These are phyloP conservation scores for Neurospora hispaniola DNA, from an alignment of 495 filamentous ascomycete genomes.

Conservation along the genomic window DNA sequence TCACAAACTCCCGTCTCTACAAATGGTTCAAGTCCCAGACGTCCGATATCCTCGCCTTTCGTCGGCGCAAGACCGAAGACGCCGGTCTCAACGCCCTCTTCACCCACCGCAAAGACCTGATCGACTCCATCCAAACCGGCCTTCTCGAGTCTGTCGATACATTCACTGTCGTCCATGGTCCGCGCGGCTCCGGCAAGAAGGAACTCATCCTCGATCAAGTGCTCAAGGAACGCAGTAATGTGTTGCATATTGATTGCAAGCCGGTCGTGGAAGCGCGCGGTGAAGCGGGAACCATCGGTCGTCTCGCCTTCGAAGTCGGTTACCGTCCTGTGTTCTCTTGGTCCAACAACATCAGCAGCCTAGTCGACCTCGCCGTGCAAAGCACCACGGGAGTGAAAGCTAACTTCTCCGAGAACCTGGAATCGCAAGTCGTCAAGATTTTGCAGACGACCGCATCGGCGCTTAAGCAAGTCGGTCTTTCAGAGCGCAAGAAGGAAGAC, in stretches of 20 bases:
- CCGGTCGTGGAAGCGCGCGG: slow-evolving; percentile 85
- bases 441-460: slow-evolving; percentile 76
- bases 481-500: slow-evolving; percentile 54
- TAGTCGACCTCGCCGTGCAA: slow-evolving; percentile 85
- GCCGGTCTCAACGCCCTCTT: slow-evolving; percentile 71
- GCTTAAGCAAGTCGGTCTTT: slow-evolving; percentile 64
- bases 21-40: slow-evolving; percentile 75
- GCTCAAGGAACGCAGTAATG: slow-evolving; percentile 63
- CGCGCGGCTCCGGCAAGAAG: slow-evolving; percentile 80
- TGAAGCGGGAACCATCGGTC: slow-evolving; percentile 75
- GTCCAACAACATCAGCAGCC: slow-evolving; percentile 87
- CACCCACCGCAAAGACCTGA: slow-evolving; percentile 73
- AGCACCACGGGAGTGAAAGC: slow-evolving; percentile 90
- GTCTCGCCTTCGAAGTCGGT: slow-evolving; percentile 74
- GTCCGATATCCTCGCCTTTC: slow-evolving; percentile 50
- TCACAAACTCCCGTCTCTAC: slow-evolving; percentile 58
- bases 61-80: slow-evolving; percentile 45
- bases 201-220: slow-evolving; percentile 81
- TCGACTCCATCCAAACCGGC: slow-evolving; percentile 75
- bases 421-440: slow-evolving; percentile 86
- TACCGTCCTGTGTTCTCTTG: slow-evolving; percentile 92
- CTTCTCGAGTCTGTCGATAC: slow-evolving; percentile 78
- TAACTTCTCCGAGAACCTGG: slow-evolving; percentile 89
- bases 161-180: slow-evolving; percentile 90
- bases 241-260: slow-evolving; percentile 89